A percentile compares a stretch with the other conserved stretches of the same genome.
Conservation (phyloP, 495 filamentous ascomycete species). For the Xylaria flabelliformis region DNA sequence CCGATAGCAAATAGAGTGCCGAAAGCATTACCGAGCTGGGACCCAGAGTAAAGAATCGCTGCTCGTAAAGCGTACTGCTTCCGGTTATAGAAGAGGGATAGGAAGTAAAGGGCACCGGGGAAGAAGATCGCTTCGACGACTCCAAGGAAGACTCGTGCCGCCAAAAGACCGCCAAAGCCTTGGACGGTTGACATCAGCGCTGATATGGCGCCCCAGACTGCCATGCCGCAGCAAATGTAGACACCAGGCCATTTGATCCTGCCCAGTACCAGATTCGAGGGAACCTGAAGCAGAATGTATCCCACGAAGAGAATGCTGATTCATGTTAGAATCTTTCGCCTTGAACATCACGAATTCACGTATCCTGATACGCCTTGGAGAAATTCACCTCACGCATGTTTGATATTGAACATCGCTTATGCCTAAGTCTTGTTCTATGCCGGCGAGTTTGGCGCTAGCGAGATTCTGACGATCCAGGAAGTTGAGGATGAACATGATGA, state of each 20-base stretch:
- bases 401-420: constrained; percentile 22
- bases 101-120: constrained; percentile 67
- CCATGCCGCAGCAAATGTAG: constrained; percentile 32
- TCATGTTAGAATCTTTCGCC: too few species aligned
- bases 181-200: constrained; percentile 66
- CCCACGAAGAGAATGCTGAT: constrained; percentile 56
- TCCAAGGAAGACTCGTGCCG: constrained; percentile 61
- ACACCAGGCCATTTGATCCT: constrained; percentile 35
- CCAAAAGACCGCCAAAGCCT: constrained; percentile 57
- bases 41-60: constrained; percentile 58
- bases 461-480: constrained; percentile 38
- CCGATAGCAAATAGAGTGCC: constrained; percentile 58
- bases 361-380: too few species aligned
- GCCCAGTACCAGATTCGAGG: constrained; percentile 30
- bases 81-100: constrained; percentile 67
- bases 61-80: constrained; percentile 59
- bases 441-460: constrained; percentile 31
- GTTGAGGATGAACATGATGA: constrained; percentile 35
- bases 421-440: constrained; percentile 34
- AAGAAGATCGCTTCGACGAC: constrained; percentile 63
- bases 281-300: constrained; percentile 43
- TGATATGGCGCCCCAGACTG: constrained; percentile 44
- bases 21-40: constrained; percentile 58
- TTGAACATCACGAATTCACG: too few species aligned
- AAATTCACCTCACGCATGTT: too few species aligned